phyloP scores from a whole-genome alignment of 2,329 filamentous ascomycete genomes.

The Trichoderma cornu-damae region DNA sequence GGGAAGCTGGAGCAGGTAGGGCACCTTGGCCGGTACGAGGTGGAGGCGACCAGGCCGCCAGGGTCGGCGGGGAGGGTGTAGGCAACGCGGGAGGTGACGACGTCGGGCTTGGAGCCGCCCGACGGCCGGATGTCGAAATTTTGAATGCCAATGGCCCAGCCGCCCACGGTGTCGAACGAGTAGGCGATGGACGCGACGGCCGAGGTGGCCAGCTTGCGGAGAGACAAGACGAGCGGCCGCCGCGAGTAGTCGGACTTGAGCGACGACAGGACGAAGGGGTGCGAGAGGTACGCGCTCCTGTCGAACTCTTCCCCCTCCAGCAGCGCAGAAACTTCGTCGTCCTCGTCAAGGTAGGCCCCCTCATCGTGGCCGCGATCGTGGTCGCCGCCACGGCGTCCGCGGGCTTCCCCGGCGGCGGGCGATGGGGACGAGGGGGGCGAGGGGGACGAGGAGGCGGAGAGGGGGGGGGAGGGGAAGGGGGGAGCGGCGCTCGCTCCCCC shows the following conservation, averaged over 20 bases:
- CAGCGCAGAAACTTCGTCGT: neutral
- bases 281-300: conserved; percentile 19
- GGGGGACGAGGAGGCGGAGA: too few species aligned
- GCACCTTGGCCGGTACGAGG: conserved; percentile 16
- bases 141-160: conserved; percentile 90
- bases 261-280: conserved; percentile 59
- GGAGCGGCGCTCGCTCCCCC: neutral
- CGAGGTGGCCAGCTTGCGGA: conserved; percentile 59
- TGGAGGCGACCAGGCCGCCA: conserved; percentile 20
- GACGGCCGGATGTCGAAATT: conserved; percentile 62
- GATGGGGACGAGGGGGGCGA: too few species aligned
- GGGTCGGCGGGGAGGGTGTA: conserved; percentile 33
- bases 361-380: neutral
- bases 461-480: too few species aligned
- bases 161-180: conserved; percentile 69
- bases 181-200: conserved; percentile 84
- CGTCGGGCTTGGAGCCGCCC: conserved; percentile 27
- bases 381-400: neutral
- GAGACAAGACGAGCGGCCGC: conserved; percentile 74
- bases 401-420: neutral
- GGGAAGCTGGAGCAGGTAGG: conserved; percentile 10
- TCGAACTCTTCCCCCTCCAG: neutral
- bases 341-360: neutral
- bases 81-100: conserved; percentile 35
- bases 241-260: conserved; percentile 75